Evolutionary conservation across 2,329 filamentous ascomycete species (phyloP).

Genomic region (Chaetomium globosum): DNA sequence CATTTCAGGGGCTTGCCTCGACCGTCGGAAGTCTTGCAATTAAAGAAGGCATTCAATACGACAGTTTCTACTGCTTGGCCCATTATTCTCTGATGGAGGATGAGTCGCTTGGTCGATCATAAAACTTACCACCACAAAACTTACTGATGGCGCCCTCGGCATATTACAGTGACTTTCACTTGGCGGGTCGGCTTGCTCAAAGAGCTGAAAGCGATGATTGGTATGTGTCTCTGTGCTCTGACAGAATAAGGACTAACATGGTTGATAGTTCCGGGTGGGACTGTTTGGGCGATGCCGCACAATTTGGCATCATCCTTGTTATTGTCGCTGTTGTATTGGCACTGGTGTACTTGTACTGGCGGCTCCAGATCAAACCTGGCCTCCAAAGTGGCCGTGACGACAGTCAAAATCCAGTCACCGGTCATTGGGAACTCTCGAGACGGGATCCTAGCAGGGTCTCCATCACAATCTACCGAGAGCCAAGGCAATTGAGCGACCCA

Average conservation of each 20-base stretch:
- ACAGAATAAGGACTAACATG: neutral
- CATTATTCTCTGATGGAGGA: neutral
- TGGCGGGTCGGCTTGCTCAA: neutral
- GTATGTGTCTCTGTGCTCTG: neutral
- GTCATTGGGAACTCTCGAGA: constrained; percentile 15
- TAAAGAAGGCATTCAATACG: neutral
- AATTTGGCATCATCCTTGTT: constrained; percentile 23
- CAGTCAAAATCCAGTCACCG: neutral
- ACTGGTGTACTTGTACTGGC: constrained; percentile 25
- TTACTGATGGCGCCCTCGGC: constrained; percentile 1
- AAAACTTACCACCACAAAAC: no score
- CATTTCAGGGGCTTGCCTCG: neutral
- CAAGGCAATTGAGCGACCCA: neutral
- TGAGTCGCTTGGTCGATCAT: neutral
- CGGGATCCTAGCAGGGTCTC: constrained; percentile 10
- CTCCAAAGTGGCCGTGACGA: neutral
- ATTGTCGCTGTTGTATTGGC: neutral
- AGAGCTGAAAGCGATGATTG: neutral
- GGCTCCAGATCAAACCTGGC: constrained; percentile 18
- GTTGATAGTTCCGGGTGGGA: constrained; percentile 16
- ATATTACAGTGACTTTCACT: neutral
- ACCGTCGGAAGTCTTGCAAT: neutral
- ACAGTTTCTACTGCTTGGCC: neutral
- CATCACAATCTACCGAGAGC: constrained; percentile 22
- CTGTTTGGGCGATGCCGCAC: constrained; percentile 26